phyloP scores from a whole-genome alignment of 2,329 filamentous ascomycete species.

The Fusarium phyllophilum region DNA sequence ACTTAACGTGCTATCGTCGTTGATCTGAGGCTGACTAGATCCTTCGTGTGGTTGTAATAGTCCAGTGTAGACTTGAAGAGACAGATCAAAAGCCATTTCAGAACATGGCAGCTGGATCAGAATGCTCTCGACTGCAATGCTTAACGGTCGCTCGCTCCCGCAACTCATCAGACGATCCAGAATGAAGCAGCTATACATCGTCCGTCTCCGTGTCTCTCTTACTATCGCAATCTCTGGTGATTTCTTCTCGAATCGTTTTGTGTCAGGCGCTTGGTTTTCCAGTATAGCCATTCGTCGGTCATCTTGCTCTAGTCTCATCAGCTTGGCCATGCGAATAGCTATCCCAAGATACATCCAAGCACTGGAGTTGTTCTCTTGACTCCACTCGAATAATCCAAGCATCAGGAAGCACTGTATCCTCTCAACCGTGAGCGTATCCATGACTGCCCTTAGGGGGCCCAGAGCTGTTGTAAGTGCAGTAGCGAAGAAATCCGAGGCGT shows the following conservation, averaged over 20 bases:
- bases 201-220: constrained; percentile 65
- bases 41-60: constrained; percentile 50
- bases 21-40: constrained; percentile 39
- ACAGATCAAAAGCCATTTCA: constrained; percentile 67
- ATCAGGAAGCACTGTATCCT: constrained; percentile 10
- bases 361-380: neutral
- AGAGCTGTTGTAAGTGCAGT: constrained; percentile 1
- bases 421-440: neutral
- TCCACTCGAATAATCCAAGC: constrained; percentile 14
- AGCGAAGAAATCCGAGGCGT: constrained; percentile 6
- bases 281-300: constrained; percentile 4
- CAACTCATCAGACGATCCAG: constrained; percentile 76
- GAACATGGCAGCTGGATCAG: constrained; percentile 12
- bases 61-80: constrained; percentile 63
- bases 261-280: neutral
- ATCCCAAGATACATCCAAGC: constrained; percentile 10
- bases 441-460: neutral
- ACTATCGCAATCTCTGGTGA: neutral
- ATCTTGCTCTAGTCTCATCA: constrained; percentile 9
- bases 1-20: constrained; percentile 60
- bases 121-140: constrained; percentile 60
- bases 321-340: constrained; percentile 8
- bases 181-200: constrained; percentile 80
- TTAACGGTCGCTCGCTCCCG: constrained; percentile 69
- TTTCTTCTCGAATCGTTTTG: neutral